Evolutionary conservation across 352 stramenopile species (phyloP).

Genomic region (Globisporangium megalacanthum): DNA sequence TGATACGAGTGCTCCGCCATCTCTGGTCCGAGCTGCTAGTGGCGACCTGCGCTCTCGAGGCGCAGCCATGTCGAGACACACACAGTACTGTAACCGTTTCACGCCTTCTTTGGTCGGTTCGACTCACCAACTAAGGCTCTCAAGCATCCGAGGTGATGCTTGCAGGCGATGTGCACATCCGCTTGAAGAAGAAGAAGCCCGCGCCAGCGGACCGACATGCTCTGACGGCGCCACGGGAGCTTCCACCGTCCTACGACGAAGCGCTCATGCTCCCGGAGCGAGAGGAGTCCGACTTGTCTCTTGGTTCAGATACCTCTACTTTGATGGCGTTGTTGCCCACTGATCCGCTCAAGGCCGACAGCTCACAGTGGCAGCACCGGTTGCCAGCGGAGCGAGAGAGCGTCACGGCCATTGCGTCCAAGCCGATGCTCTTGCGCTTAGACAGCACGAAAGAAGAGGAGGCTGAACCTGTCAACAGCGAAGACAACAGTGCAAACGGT

Average conservation of each 20-base stretch:
- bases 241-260: conserved; percentile 36
- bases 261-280: conserved; percentile 25
- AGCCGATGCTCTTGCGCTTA: background rate
- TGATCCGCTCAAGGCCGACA: background rate
- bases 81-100: background rate
- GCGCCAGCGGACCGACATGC: background rate
- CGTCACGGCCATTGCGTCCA: background rate
- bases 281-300: background rate
- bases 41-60: background rate
- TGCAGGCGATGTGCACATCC: conserved; percentile 25
- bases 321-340: too few relatives aligned
- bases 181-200: conserved; percentile 15
- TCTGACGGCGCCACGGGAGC: background rate
- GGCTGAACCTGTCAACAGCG: background rate
- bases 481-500: background rate
- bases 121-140: background rate
- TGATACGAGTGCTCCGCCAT: background rate
- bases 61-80: background rate
- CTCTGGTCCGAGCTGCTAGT: background rate
- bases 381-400: background rate
- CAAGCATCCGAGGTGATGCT: conserved; percentile 8
- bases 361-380: too few relatives aligned
- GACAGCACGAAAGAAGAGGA: conserved; percentile 10
- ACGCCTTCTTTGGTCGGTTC: background rate
- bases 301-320: background rate